Evolutionary conservation across 2,329 filamentous ascomycete genomes (phyloP), one percentile per base, ranked within the genome.

Genomic region (Diaporthe longicolla): DNA sequence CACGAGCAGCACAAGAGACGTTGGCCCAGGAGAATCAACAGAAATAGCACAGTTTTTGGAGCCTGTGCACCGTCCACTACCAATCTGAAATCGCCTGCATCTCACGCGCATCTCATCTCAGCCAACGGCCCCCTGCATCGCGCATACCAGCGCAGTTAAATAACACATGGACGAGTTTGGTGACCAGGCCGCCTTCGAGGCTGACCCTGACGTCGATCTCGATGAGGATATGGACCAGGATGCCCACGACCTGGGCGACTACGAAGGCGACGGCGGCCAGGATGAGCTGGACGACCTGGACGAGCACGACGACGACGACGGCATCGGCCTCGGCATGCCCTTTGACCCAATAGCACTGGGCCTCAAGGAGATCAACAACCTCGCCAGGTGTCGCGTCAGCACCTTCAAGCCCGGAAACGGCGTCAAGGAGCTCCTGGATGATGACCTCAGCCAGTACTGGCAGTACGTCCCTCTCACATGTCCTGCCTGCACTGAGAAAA

Each of bases 371-470:
- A 96, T 97, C 81, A 94, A 93, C 78, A 95, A 95, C 76, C 88
- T 97, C 26, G 94, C 93, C 43, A 93, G 92, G 77, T 96, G 95
- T 87, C 95, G 93, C 15, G 94, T 96, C 77, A 94, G 92, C 81
- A 94, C 91, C 79, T 92, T 92, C 79, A 97, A 97, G 83, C 93
- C 93, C 0, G 94, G 94, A 52, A 95, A 93, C 78, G 93, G 93
- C 2, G 92, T 96, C 19, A 91, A 92, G 35, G 93, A 94, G 79
- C 89, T 97, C 26, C 90, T 94, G 43, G 91, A 90, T 76, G 93
- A 95, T 21, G 93, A 94, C 74, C 89, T 93, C 10, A 88, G 89
- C 74, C 88, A 91, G 69, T 97, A 93, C 83, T 97, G 94, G 94
- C 94, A 97, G 91, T 93, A 84, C 78, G 90, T 84, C 35, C 24